Evolutionary conservation across 352 stramenopile species (phyloP).

Genomic region (Pythium utonaiense): DNA sequence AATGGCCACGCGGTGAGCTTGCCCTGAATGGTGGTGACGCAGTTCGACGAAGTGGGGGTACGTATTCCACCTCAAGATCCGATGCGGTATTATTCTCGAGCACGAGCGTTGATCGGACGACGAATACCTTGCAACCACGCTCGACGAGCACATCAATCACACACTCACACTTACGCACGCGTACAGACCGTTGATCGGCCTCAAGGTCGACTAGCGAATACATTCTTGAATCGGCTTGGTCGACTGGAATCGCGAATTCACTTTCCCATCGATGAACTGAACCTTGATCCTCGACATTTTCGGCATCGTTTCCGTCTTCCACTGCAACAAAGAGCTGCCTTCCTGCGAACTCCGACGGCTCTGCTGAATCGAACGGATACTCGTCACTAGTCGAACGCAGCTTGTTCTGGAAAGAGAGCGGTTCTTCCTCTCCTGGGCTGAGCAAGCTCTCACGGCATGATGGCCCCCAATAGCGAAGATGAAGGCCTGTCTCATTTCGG

Average conservation of each 20-base stretch:
- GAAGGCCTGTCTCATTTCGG: conserved; percentile 79
- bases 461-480: conserved; percentile 68
- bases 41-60: conserved; percentile 47
- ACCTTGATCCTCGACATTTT: conserved; percentile 11
- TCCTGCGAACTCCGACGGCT: conserved; percentile 18
- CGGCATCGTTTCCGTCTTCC: conserved; percentile 33
- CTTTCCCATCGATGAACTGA: conserved; percentile 57
- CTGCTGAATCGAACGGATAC: conserved; percentile 18
- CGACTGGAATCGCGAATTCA: conserved; percentile 72
- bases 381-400: conserved; percentile 6
- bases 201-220: conserved; percentile 73
- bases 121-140: conserved; percentile 85
- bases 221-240: conserved; percentile 82
- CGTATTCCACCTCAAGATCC: conserved; percentile 82
- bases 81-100: conserved; percentile 83
- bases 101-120: conserved; percentile 75
- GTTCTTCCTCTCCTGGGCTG: conserved; percentile 51
- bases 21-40: conserved; percentile 33
- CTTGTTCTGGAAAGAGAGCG: conserved; percentile 42
- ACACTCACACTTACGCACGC: conserved; percentile 77
- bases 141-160: conserved; percentile 85
- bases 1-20: conserved; percentile 29
- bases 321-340: conserved; percentile 73
- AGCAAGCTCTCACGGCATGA: conserved; percentile 56
- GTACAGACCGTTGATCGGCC: conserved; percentile 34